These are phyloP conservation scores for Aspergillus vadensis DNA, from an alignment of 2,329 filamentous ascomycete genomes.

Conservation along the genomic window DNA sequence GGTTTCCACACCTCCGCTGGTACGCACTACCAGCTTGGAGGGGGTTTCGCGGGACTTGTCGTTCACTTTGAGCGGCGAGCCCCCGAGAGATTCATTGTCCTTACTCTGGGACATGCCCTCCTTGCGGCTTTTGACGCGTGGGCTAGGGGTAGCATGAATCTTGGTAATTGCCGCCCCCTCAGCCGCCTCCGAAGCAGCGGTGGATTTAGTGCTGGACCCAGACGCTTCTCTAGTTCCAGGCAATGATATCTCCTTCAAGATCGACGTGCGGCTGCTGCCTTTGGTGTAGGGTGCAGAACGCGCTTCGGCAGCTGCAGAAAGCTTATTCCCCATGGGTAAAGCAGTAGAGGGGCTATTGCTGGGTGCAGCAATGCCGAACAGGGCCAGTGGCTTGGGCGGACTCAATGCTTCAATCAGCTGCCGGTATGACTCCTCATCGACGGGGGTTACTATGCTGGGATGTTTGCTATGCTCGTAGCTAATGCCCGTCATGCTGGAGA, in stretches of 20 bases:
- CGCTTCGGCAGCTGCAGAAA: conserved; percentile 33
- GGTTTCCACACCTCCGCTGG: conserved; percentile 23
- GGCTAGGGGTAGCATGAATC: conserved; percentile 35
- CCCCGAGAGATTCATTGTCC: conserved; percentile 23
- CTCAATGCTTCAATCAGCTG: conserved; percentile 42
- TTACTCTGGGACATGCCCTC: conserved; percentile 29
- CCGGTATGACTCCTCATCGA: conserved; percentile 42
- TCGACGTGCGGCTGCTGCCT: conserved; percentile 21
- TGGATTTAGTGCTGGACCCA: conserved; percentile 34
- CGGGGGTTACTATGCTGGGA: conserved; percentile 34
- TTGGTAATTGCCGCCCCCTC: conserved; percentile 26
- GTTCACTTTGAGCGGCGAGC: conserved; percentile 23
- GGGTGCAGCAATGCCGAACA: conserved; percentile 33
- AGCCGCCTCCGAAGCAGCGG: conserved; percentile 19
- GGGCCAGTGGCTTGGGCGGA: conserved; percentile 32
- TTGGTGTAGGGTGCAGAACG: conserved; percentile 31
- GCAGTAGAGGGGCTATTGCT: conserved; percentile 33
- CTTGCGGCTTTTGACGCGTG: conserved; percentile 37
- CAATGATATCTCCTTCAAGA: conserved; percentile 34
- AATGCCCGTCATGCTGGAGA: conserved; percentile 45
- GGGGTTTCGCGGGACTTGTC: conserved; percentile 21
- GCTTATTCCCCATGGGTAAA: conserved; percentile 25
- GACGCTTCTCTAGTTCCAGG: conserved; percentile 35
- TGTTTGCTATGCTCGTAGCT: conserved; percentile 48
- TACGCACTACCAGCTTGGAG: conserved; percentile 22